Conservation (phyloP, 257 asterid species). For the Nicotiana obtusifolia region DNA sequence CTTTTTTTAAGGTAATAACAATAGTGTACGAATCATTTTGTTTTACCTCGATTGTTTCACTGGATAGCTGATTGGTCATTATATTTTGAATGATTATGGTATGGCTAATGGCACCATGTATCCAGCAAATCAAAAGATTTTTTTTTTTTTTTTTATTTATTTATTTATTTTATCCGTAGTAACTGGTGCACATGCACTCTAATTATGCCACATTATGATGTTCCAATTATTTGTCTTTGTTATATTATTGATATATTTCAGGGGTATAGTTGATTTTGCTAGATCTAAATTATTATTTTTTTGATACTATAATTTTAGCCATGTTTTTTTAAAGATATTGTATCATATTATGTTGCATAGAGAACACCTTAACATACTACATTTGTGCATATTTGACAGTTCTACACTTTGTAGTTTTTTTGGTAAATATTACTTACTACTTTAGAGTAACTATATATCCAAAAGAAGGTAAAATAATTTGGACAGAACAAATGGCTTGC, state of each 20-base stretch:
- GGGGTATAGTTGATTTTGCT: not conserved
- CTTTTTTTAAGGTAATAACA: no score
- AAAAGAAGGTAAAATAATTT: not conserved
- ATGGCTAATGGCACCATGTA: not conserved
- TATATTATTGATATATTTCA: not conserved
- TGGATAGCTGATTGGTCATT: no score
- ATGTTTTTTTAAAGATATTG: not conserved
- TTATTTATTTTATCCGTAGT: not conserved
- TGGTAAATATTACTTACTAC: not conserved
- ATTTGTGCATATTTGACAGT: not conserved
- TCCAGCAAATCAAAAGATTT: conserved; percentile 5
- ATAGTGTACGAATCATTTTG: no score
- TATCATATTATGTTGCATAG: not conserved
- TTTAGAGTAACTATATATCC: not conserved
- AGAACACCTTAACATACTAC: not conserved
- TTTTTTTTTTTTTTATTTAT: not conserved
- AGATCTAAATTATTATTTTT: not conserved
- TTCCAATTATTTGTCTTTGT: not conserved
- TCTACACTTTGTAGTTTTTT: not conserved
- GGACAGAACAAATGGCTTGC: not conserved
- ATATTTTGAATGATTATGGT: not conserved
- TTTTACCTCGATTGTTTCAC: no score
- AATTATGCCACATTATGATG: conserved; percentile 24
- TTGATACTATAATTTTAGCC: not conserved
- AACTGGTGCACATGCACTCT: conserved; percentile 17